Conservation (phyloP, 805 yeast genomes). For the Tetrapisispora pingtungensis region DNA sequence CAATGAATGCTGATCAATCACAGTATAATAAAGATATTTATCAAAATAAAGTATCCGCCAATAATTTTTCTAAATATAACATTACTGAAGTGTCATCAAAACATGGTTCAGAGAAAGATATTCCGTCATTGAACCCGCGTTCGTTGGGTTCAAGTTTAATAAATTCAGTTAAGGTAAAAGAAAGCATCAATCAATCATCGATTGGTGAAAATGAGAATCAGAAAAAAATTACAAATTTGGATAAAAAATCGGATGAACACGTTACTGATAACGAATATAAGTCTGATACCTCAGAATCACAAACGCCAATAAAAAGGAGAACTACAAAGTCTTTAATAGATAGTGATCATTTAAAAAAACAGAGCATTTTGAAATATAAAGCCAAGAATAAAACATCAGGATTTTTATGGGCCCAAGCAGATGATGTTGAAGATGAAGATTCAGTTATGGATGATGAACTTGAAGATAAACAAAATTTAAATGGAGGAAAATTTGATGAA, state of each 20-base stretch:
- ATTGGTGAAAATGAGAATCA: background rate
- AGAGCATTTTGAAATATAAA: background rate
- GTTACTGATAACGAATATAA: background rate
- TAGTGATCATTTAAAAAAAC: background rate
- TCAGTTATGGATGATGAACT: background rate
- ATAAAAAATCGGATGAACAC: background rate
- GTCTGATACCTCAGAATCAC: background rate
- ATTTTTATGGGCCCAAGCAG: background rate
- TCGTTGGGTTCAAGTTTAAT: constrained; percentile 23
- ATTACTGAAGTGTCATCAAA: background rate
- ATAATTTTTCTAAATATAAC: background rate
- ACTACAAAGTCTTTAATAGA: background rate
- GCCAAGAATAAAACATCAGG: constrained; percentile 2
- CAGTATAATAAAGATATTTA: background rate
- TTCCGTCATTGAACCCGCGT: constrained; percentile 8
- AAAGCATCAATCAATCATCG: background rate
- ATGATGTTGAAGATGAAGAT: background rate
- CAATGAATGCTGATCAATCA: background rate
- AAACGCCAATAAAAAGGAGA: background rate
- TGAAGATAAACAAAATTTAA: background rate
- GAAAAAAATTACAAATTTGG: background rate
- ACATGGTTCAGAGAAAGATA: background rate
- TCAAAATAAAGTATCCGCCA: background rate
- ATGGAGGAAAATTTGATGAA: background rate
- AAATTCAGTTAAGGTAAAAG: constrained; percentile 23